These are phyloP conservation scores for Quercus gilva DNA, from an alignment of 306 rosid species.

Conservation along the genomic window DNA sequence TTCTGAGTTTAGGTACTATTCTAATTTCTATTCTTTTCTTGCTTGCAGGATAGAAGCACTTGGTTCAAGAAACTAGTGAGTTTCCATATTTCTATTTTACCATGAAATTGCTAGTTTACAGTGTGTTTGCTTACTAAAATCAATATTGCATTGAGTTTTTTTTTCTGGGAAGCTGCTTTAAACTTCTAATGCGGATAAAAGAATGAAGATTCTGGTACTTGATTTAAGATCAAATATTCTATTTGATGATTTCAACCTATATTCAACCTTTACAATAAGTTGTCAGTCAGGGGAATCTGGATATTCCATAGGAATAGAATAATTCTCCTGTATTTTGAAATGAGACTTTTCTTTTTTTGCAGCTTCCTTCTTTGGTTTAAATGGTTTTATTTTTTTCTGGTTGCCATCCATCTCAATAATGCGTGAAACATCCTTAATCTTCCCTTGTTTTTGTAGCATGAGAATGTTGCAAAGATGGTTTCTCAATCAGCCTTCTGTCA, in stretches of 20 bases:
- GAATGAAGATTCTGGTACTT: not conserved
- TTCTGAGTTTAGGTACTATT: conserved; percentile 2
- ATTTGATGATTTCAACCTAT: not conserved
- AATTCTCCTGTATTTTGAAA: not conserved
- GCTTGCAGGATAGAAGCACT: conserved; percentile 56
- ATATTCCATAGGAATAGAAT: not conserved
- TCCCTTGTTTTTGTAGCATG: not conserved
- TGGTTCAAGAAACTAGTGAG: conserved; percentile 63
- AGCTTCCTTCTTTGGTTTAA: not conserved
- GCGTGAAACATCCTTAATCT: not conserved
- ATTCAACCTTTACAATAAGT: not conserved
- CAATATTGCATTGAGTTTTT: not conserved
- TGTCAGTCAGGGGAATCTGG: not conserved
- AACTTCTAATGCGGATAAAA: not conserved
- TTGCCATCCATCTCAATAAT: not conserved
- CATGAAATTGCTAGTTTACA: not conserved
- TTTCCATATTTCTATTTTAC: conserved; percentile 23
- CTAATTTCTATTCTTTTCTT: conserved; percentile 10
- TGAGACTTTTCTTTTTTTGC: not conserved
- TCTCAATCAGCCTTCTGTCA: too few species aligned
- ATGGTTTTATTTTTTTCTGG: not conserved
- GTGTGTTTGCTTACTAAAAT: not conserved
- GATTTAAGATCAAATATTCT: not conserved
- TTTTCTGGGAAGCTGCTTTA: not conserved
- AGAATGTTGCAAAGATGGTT: not conserved